Percentiles rank a stretch among this genome's conserved stretches.
phyloP scores from a whole-genome alignment of 352 stramenopile species.

The Globisporangium rhizosaccharum region DNA sequence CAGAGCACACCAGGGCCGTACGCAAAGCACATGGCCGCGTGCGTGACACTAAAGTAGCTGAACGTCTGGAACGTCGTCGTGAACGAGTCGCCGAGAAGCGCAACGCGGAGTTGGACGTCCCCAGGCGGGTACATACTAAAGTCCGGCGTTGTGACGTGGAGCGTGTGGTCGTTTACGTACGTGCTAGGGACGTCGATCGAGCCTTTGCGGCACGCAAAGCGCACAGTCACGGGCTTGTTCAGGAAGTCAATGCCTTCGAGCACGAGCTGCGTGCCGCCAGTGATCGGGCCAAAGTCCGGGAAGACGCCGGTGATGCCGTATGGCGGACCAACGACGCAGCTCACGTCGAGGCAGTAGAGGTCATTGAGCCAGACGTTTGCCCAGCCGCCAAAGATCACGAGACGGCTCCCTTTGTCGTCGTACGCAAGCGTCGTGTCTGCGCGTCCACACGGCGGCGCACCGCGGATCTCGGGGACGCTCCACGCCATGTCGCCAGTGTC shows the following conservation, averaged over 20 bases:
- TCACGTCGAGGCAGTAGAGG: constrained; percentile 90
- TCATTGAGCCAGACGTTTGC: constrained; percentile 93
- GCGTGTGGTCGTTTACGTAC: constrained; percentile 87
- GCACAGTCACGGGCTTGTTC: constrained; percentile 69
- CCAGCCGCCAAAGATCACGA: constrained; percentile 96
- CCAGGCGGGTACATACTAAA: constrained; percentile 88
- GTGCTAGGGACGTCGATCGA: constrained; percentile 86
- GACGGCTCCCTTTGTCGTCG: constrained; percentile 85
- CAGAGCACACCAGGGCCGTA: constrained; percentile 91
- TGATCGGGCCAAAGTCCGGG: constrained; percentile 90
- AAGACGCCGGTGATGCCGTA: constrained; percentile 92
- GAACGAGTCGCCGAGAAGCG: constrained; percentile 90
- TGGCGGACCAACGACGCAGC: constrained; percentile 92
- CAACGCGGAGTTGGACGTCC: constrained; percentile 86
- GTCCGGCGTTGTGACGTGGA: constrained; percentile 87
- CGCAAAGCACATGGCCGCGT: constrained; percentile 84
- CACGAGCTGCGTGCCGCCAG: constrained; percentile 79
- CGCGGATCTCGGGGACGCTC: constrained; percentile 74
- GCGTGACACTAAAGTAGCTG: constrained; percentile 91
- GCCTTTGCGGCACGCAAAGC: constrained; percentile 90
- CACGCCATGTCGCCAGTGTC: constrained; percentile 91
- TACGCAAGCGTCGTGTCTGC: constrained; percentile 93
- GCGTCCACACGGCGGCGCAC: constrained; percentile 78
- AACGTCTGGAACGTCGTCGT: constrained; percentile 93
- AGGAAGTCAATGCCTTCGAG: constrained; percentile 93